These are phyloP conservation scores for Rhizopogon salebrosus DNA, from an alignment of 768 basidiomycete species.

Conservation along the genomic window DNA sequence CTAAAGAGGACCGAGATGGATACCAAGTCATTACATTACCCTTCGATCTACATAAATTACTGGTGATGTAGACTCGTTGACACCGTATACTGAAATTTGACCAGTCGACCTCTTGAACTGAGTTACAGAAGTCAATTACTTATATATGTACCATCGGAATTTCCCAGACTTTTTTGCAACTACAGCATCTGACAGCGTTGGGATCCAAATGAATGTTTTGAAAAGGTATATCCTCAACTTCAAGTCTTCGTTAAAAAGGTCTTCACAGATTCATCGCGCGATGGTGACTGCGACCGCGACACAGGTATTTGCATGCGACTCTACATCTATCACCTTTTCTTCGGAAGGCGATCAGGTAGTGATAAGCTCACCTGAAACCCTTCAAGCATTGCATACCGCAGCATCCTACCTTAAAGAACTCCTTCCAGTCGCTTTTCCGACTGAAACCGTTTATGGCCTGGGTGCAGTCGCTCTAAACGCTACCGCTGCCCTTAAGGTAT, in stretches of 20 bases:
- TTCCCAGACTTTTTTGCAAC: not conserved
- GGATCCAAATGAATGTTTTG: conserved; percentile 4
- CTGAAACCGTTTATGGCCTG: conserved; percentile 98
- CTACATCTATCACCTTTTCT: conserved; percentile 54
- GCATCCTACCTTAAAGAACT: conserved; percentile 46
- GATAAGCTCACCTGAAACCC: conserved; percentile 47
- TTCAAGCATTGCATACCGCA: conserved; percentile 49
- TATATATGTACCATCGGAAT: not conserved
- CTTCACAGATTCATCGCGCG: not conserved
- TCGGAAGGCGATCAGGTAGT: conserved; percentile 36
- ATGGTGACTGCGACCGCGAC: conserved; percentile 23
- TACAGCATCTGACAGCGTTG: not conserved
- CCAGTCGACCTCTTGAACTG: too few species aligned
- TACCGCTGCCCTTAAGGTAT: conserved; percentile 68
- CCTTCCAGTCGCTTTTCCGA: conserved; percentile 80
- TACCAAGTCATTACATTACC: not conserved
- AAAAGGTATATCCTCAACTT: conserved; percentile 5
- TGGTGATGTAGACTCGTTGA: not conserved
- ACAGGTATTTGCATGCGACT: conserved; percentile 56
- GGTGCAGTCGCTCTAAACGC: conserved; percentile 75
- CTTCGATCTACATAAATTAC: too few species aligned
- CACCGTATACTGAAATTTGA: too few species aligned
- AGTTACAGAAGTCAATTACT: too few species aligned
- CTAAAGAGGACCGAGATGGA: not conserved
- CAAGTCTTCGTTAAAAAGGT: conserved; percentile 21